Conservation (phyloP, 192 early-diverging fungal genomes). For the Entomortierella chlamydospora region DNA sequence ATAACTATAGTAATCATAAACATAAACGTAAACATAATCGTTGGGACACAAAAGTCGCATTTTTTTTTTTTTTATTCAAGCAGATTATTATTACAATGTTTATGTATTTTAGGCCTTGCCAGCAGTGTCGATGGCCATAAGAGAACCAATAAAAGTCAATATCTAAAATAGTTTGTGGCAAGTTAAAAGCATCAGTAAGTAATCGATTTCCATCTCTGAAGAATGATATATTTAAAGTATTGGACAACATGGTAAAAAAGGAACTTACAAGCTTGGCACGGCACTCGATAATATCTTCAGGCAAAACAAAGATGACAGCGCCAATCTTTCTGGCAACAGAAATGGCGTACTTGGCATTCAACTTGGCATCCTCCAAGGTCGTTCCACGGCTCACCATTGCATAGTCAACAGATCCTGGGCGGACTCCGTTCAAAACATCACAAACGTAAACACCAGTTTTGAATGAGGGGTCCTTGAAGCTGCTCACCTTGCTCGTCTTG, state of each 20-base stretch:
- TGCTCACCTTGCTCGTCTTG: slow-evolving; percentile 76
- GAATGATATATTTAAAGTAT: too few species aligned
- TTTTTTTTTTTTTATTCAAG: too few species aligned
- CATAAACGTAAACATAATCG: too few species aligned
- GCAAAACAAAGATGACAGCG: slow-evolving; percentile 97
- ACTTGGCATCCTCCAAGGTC: slow-evolving; percentile 84
- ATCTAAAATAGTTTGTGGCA: slow-evolving; percentile 66
- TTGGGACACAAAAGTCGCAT: too few species aligned
- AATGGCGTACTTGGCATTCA: slow-evolving; percentile 97
- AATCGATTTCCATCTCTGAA: background rate
- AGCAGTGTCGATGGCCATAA: slow-evolving; percentile 75
- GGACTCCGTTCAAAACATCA: slow-evolving; percentile 93
- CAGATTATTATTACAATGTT: background rate
- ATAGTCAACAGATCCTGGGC: slow-evolving; percentile 93
- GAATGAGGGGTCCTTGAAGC: slow-evolving; percentile 89
- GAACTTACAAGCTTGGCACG: slow-evolving; percentile 91
- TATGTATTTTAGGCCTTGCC: slow-evolving; percentile 24
- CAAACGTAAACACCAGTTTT: slow-evolving; percentile 86
- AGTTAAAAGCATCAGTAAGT: background rate
- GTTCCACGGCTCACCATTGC: slow-evolving; percentile 79
- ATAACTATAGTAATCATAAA: too few species aligned
- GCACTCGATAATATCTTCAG: slow-evolving; percentile 99
- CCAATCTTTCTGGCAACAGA: slow-evolving; percentile 99
- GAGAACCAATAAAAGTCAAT: slow-evolving; percentile 92
- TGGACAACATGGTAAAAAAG: too few species aligned